These are phyloP conservation scores for Leccinum longicurvipes DNA, from an alignment of 768 basidiomycete species.

Conservation along the genomic window DNA sequence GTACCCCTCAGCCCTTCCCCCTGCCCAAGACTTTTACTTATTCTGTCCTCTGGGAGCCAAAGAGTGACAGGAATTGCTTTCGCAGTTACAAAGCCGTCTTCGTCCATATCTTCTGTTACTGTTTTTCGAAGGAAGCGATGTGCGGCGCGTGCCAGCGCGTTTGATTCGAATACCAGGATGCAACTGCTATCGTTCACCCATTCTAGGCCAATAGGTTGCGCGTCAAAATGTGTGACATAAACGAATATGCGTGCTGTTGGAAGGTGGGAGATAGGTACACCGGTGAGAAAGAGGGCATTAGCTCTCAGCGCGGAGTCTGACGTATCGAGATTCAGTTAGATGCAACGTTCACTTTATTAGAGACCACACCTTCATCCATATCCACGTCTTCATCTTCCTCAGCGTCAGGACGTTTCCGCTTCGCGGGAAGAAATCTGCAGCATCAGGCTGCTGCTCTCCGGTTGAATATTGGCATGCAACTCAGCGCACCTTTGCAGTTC, in stretches of 20 bases:
- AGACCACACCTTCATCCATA: constrained; percentile 30
- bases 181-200: constrained; percentile 87
- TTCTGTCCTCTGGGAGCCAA: constrained; percentile 80
- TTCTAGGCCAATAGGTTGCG: constrained; percentile 71
- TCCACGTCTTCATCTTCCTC: constrained; percentile 38
- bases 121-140: constrained; percentile 51
- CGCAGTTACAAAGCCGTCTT: constrained; percentile 57
- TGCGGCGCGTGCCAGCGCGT: constrained; percentile 49
- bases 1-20: constrained; percentile 63
- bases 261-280: constrained; percentile 69
- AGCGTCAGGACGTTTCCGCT: constrained; percentile 48
- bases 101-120: constrained; percentile 46
- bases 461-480: constrained; percentile 34
- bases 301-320: constrained; percentile 49
- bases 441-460: constrained; percentile 45
- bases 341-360: constrained; percentile 4
- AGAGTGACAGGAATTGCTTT: constrained; percentile 68
- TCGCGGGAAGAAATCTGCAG: constrained; percentile 28
- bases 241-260: constrained; percentile 78
- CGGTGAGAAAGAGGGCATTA: constrained; percentile 72
- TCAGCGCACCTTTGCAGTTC: constrained; percentile 71
- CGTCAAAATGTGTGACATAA: constrained; percentile 76
- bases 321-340: background rate
- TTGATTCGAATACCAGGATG: constrained; percentile 68
- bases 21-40: constrained; percentile 67